Evolutionary conservation across 176 grass and related monocot species (phyloP).

Genomic region (Zoysia japonica): DNA sequence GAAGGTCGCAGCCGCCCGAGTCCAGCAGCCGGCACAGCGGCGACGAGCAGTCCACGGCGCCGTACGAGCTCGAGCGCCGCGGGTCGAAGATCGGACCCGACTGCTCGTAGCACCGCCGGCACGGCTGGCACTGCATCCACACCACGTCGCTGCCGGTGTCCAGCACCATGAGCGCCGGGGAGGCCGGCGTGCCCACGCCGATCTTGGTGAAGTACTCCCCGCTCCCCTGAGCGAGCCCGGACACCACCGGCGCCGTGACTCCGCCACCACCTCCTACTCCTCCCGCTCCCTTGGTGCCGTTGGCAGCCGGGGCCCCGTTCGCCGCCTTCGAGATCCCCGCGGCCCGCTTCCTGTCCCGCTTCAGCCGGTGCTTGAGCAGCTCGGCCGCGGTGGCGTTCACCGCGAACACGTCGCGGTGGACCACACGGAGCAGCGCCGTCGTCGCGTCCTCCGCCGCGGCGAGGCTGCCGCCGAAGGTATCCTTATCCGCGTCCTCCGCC

Average conservation of each 20-base stretch:
- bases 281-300: constrained; percentile 5
- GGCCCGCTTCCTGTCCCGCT: constrained; percentile 39
- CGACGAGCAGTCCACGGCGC: constrained; percentile 54
- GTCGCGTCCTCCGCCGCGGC: neutral
- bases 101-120: constrained; percentile 86
- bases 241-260: constrained; percentile 63
- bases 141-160: constrained; percentile 93
- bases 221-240: constrained; percentile 82
- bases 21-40: constrained; percentile 71
- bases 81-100: constrained; percentile 75
- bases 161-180: constrained; percentile 75
- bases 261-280: neutral
- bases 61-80: constrained; percentile 67
- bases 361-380: constrained; percentile 51
- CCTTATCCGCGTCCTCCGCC: neutral
- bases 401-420: constrained; percentile 58
- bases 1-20: constrained; percentile 75
- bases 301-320: neutral
- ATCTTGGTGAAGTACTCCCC: constrained; percentile 94
- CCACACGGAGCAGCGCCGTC: constrained; percentile 34
- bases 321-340: constrained; percentile 30
- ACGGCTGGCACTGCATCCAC: constrained; percentile 89
- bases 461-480: constrained; percentile 15
- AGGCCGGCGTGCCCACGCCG: constrained; percentile 77
- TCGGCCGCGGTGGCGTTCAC: constrained; percentile 36